Evolutionary conservation across 805 yeast species (phyloP).

Genomic region (Yarrowia sp.): DNA sequence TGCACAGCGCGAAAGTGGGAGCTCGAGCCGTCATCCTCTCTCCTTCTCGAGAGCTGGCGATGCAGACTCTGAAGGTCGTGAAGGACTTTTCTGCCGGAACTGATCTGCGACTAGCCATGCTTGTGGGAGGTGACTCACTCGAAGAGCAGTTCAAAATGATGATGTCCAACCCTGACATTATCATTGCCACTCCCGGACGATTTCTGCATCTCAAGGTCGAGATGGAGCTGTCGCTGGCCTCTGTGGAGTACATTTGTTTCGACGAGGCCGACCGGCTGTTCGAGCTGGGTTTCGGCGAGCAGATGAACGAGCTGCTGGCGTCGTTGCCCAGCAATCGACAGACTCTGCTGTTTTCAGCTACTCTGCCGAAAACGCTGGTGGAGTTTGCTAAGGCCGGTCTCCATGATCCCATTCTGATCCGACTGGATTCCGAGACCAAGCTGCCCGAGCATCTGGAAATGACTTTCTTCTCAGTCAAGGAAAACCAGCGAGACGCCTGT

Average conservation of each 20-base stretch:
- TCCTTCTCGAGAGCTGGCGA: conserved; percentile 95
- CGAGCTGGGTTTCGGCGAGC: conserved; percentile 96
- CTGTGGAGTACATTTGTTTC: conserved; percentile 88
- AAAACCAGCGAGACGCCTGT: conserved; percentile 88
- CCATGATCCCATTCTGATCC: conserved; percentile 86
- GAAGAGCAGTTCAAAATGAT: conserved; percentile 94
- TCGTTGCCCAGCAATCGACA: conserved; percentile 84
- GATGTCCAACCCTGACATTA: conserved; percentile 93
- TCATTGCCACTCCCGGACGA: conserved; percentile 98
- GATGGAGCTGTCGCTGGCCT: conserved; percentile 83
- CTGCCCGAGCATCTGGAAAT: conserved; percentile 89
- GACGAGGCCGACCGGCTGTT: conserved; percentile 97
- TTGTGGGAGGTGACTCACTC: conserved; percentile 98
- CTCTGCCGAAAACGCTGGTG: conserved; percentile 88
- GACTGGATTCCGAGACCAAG: conserved; percentile 91
- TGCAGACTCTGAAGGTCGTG: conserved; percentile 87
- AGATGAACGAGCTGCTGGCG: conserved; percentile 84
- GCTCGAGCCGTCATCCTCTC: conserved; percentile 86
- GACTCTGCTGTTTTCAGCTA: conserved; percentile 90
- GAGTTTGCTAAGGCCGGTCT: conserved; percentile 98
- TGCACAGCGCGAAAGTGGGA: conserved; percentile 87
- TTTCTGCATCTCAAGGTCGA: conserved; percentile 94
- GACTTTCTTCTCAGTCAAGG: conserved; percentile 82
- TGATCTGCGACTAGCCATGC: conserved; percentile 76
- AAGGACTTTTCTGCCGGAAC: conserved; percentile 87